Conservation (phyloP, 257 asterid species). For the Solanum sitiens region DNA sequence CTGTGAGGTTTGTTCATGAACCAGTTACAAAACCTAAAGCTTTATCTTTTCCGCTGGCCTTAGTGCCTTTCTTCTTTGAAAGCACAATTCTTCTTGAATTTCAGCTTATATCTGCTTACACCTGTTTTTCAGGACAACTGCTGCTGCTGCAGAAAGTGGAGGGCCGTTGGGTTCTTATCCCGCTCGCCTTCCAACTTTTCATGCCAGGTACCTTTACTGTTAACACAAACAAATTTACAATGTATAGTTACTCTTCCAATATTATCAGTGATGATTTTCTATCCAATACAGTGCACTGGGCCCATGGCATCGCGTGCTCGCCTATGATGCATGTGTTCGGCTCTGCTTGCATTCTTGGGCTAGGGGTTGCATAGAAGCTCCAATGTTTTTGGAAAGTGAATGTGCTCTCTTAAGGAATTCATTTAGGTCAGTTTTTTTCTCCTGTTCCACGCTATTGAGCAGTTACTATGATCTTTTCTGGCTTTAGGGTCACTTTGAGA, state of each 20-base stretch:
- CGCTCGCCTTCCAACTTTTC: conserved; percentile 37
- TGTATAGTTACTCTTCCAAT: neutral
- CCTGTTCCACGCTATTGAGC: neutral
- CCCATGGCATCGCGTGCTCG: conserved; percentile 43
- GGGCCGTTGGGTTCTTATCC: conserved; percentile 21
- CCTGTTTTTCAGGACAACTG: conserved; percentile 13
- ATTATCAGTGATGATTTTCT: neutral
- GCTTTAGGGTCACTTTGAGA: neutral
- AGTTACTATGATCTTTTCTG: neutral
- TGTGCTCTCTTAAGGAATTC: conserved; percentile 34
- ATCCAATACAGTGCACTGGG: conserved; percentile 31
- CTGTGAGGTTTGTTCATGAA: conserved; percentile 22
- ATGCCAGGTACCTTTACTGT: conserved; percentile 25
- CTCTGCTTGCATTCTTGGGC: conserved; percentile 57
- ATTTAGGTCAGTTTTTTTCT: conserved; percentile 23
- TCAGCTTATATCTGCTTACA: neutral
- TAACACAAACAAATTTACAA: neutral
- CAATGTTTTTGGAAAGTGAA: conserved; percentile 44
- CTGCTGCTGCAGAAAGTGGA: conserved; percentile 21
- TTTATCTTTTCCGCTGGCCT: neutral
- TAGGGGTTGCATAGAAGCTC: conserved; percentile 46
- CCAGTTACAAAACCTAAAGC: neutral
- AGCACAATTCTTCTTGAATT: neutral
- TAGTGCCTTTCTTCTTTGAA: neutral
- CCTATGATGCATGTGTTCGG: conserved; percentile 50